Evolutionary conservation across 768 basidiomycete genomes (phyloP).

Genomic region (Strobilomyces dryophilus): DNA sequence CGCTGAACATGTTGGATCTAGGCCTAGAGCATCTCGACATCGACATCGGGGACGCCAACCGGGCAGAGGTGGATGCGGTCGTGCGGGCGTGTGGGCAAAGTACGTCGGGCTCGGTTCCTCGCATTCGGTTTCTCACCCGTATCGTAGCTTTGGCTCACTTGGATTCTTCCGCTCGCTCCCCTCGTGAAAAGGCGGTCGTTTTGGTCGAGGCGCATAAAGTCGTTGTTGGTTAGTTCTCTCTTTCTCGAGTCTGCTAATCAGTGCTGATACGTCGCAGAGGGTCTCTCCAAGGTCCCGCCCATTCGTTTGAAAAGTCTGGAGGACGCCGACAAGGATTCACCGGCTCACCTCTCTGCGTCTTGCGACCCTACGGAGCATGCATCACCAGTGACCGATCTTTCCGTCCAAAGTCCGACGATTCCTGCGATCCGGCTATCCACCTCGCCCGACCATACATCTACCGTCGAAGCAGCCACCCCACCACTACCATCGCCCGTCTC

Average conservation of each 20-base stretch:
- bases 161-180: slow-evolving; percentile 48
- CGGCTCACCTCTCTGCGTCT: too few relatives aligned
- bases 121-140: slow-evolving; percentile 26
- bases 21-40: slow-evolving; percentile 87
- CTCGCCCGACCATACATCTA: background rate
- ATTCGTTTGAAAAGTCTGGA: slow-evolving; percentile 69
- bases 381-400: background rate
- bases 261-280: slow-evolving; percentile 46
- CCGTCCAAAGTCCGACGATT: too few relatives aligned
- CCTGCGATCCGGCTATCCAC: slow-evolving; percentile 4
- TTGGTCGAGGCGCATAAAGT: slow-evolving; percentile 83
- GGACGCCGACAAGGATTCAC: too few relatives aligned
- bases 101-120: slow-evolving; percentile 35
- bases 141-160: slow-evolving; percentile 50
- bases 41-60: slow-evolving; percentile 54
- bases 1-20: slow-evolving; percentile 87
- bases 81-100: slow-evolving; percentile 75
- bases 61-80: slow-evolving; percentile 52
- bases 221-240: slow-evolving; percentile 61
- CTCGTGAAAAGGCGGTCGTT: slow-evolving; percentile 74
- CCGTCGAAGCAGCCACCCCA: background rate
- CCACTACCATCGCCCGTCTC: slow-evolving; percentile 52
- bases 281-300: slow-evolving; percentile 68
- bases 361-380: background rate
- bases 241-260: background rate